Percentiles rank a stretch among this genome's conserved stretches.
These are phyloP conservation scores for Orychophragmus violaceus DNA, from an alignment of 345 rosid genomes.

Conservation along the genomic window DNA sequence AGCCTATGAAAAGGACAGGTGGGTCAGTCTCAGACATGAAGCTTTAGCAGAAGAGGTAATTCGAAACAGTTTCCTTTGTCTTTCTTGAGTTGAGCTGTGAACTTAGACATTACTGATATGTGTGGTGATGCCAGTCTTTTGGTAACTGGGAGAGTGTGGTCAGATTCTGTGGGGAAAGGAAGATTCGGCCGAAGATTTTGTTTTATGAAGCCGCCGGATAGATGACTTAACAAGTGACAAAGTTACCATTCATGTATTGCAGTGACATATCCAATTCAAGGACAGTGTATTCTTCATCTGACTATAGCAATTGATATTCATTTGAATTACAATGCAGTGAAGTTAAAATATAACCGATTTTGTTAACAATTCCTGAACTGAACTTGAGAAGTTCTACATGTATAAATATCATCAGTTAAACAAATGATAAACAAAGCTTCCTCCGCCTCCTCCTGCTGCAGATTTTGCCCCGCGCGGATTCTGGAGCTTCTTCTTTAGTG, in stretches of 20 bases:
- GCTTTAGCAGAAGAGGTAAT: constrained; percentile 8
- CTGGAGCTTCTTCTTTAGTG: too few species aligned
- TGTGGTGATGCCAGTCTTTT: neutral
- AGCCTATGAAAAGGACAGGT: constrained; percentile 7
- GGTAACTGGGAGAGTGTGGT: neutral
- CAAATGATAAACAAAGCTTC: too few species aligned
- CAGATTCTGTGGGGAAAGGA: neutral
- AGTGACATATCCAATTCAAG: neutral
- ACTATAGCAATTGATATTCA: too few species aligned
- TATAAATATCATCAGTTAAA: too few species aligned
- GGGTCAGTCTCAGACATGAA: constrained; percentile 22
- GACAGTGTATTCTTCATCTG: too few species aligned
- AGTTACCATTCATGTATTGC: neutral
- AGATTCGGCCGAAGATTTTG: neutral
- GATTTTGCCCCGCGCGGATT: too few species aligned
- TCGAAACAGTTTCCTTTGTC: neutral
- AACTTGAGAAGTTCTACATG: too few species aligned
- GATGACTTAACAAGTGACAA: neutral
- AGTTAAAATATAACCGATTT: neutral
- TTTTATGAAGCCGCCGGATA: neutral
- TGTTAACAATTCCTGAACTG: too few species aligned
- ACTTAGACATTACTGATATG: neutral
- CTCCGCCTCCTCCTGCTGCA: too few species aligned
- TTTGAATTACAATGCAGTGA: neutral
- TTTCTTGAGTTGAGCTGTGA: neutral